Evolutionary conservation across 2,329 filamentous ascomycete genomes (phyloP).

Genomic region (Penicillium freii): DNA sequence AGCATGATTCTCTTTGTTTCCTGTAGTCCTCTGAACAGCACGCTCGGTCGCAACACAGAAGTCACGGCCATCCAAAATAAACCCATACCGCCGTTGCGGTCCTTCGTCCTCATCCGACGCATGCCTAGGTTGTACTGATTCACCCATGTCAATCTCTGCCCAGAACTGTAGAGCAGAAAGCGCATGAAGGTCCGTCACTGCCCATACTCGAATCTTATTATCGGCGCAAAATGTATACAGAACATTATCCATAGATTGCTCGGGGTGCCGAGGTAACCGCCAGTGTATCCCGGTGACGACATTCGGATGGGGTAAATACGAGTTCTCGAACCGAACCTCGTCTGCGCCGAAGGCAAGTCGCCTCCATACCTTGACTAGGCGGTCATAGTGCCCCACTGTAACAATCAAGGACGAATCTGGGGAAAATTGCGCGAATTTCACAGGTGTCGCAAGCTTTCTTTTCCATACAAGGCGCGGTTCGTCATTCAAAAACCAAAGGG

Average conservation of each 20-base stretch:
- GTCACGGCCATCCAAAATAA: slow-evolving; percentile 78
- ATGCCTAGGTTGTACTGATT: slow-evolving; percentile 63
- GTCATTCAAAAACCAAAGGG: slow-evolving; percentile 63
- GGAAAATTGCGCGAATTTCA: slow-evolving; percentile 74
- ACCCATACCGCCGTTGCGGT: slow-evolving; percentile 61
- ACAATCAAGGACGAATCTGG: slow-evolving; percentile 86
- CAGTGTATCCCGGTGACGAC: slow-evolving; percentile 82
- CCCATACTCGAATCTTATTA: slow-evolving; percentile 78
- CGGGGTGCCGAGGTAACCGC: slow-evolving; percentile 73
- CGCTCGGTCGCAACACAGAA: slow-evolving; percentile 74
- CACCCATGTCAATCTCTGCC: slow-evolving; percentile 72
- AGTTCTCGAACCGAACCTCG: slow-evolving; percentile 83
- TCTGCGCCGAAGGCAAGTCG: slow-evolving; percentile 78
- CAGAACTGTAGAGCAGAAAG: slow-evolving; percentile 74
- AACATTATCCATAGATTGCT: slow-evolving; percentile 79
- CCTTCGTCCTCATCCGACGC: slow-evolving; percentile 40
- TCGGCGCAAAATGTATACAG: slow-evolving; percentile 88
- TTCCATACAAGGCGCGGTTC: slow-evolving; percentile 63
- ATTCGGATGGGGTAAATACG: slow-evolving; percentile 81
- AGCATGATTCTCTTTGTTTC: slow-evolving; percentile 64
- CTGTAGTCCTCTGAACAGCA: slow-evolving; percentile 64
- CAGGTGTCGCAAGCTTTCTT: slow-evolving; percentile 68
- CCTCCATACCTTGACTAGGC: slow-evolving; percentile 89
- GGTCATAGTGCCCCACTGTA: slow-evolving; percentile 73
- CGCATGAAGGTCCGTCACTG: slow-evolving; percentile 68